Base-by-base conservation (phyloP, 495 filamentous ascomycete genomes). In the Chaetomium fimeti region DNA sequence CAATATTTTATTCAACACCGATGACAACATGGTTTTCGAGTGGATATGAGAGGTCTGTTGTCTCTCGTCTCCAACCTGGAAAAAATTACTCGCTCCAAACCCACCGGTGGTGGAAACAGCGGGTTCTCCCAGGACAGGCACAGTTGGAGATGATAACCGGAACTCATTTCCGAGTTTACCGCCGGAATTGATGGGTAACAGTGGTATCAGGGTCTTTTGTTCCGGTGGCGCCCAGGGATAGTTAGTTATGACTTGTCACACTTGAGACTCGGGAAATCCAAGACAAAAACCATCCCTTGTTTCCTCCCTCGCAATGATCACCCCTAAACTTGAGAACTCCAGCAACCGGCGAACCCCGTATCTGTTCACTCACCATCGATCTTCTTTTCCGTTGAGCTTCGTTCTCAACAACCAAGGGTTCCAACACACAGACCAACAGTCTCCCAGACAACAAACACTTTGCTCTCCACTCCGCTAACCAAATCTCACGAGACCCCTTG, bases 21-120 rank as follows among this genome's bases (percentile, higher is more conserved):
- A 16, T 43, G 13, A 43, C 40, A 43, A 18, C 13, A 1, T 1
- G 15, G 2, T 43, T 43, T 6, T 43, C 8, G 40, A 43, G 40
- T 43, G 40, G 15, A 43, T 13, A 1, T 43, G 40, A 43, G 18
- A 43, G 16, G 15, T 49, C 20, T 32, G 28, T 38, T 56, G 2
- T 28, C 6, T 28, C 51, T 62, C 60, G 60, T 62, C 22, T 18
- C 60, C 60, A 47, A 56, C 60, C 60, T 29, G n/a, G 3, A 4
- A 62, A 62, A 62, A 62, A 32, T 28, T n/a, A 36, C 28, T 32
- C 7, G 0, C 18, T 13, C 20, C 4, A 40, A 55, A 54, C 48
- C 51, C 60, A 38, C 45, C n/a, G 20, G 27, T 12, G 16, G 59
- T 61, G 59, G 59, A 24, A 61, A 61, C 59, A 38, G 24, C 42